Conservation (phyloP, 352 stramenopile species). For the Globisporangium irregulare region DNA sequence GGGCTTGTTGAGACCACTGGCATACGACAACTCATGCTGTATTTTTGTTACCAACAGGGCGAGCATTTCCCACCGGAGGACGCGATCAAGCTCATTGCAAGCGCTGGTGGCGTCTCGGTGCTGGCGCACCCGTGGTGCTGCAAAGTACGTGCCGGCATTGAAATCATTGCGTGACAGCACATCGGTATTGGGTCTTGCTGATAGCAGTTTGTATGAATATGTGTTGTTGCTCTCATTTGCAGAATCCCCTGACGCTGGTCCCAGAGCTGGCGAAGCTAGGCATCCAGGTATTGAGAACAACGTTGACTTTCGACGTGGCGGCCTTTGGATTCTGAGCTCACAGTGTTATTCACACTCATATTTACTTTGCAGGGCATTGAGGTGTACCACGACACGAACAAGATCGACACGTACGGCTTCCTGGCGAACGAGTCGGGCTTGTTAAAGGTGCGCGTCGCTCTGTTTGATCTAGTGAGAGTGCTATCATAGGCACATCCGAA, state of each 20-base stretch:
- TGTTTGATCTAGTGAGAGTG: background rate
- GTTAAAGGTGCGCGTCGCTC: constrained; percentile 42
- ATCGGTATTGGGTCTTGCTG: background rate
- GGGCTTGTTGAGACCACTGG: background rate
- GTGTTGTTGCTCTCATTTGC: background rate
- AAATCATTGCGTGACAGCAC: background rate
- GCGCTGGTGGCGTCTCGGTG: constrained; percentile 72
- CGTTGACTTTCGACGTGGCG: too few species aligned
- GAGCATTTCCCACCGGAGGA: constrained; percentile 83
- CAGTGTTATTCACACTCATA: background rate
- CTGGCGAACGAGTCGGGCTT: constrained; percentile 72
- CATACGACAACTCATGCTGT: background rate
- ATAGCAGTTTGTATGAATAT: background rate
- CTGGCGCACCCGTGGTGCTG: constrained; percentile 86
- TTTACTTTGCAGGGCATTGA: constrained; percentile 54
- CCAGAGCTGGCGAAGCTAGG: constrained; percentile 66
- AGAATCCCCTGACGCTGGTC: constrained; percentile 71
- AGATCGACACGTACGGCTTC: constrained; percentile 79
- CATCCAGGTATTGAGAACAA: constrained; percentile 51
- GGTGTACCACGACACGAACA: constrained; percentile 76
- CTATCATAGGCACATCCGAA: background rate
- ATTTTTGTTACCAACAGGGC: constrained; percentile 30
- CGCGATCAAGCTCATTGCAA: constrained; percentile 83
- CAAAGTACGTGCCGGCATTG: constrained; percentile 37
- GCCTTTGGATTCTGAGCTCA: background rate